phyloP scores from a whole-genome alignment of 768 basidiomycete genomes.

The Tylopilus intermedius region DNA sequence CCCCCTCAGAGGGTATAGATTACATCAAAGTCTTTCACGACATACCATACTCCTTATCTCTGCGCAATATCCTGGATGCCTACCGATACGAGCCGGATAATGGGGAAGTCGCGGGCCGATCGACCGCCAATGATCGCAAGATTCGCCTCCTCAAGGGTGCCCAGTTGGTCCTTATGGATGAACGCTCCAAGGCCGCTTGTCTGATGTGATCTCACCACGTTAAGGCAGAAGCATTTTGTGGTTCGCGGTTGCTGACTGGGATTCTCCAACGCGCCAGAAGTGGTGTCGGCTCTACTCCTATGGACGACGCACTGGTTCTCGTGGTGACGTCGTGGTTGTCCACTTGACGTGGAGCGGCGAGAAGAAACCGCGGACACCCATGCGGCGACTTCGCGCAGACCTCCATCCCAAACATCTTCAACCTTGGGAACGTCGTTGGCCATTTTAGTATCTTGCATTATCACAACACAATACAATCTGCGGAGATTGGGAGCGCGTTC shows the following conservation, averaged over 20 bases:
- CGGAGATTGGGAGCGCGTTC: conserved; percentile 14
- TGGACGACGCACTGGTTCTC: conserved; percentile 1
- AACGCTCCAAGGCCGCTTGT: conserved; percentile 40
- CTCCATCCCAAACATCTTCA: conserved; percentile 6
- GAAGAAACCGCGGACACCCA: conserved; percentile 10
- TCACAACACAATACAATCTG: not conserved
- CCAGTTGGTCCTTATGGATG: conserved; percentile 46
- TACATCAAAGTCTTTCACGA: conserved; percentile 61
- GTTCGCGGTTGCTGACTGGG: conserved; percentile 9
- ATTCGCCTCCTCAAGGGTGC: conserved; percentile 45
- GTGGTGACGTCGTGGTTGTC: conserved; percentile 8
- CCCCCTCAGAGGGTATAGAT: conserved; percentile 35
- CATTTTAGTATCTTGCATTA: not conserved
- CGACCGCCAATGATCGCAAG: conserved; percentile 31
- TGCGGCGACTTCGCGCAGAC: conserved; percentile 9
- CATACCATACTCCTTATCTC: conserved; percentile 39
- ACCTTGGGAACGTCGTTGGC: conserved; percentile 4
- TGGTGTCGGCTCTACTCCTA: conserved; percentile 20
- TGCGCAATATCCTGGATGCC: conserved; percentile 48
- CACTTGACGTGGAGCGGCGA: conserved; percentile 10
- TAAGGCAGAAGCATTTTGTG: conserved; percentile 14
- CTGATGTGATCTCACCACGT: conserved; percentile 31
- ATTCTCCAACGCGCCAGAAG: conserved; percentile 19
- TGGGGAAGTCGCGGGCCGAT: conserved; percentile 17
- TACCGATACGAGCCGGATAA: conserved; percentile 36